phyloP scores from a whole-genome alignment of 805 yeast species.

The Myxozyma mucilagina region DNA sequence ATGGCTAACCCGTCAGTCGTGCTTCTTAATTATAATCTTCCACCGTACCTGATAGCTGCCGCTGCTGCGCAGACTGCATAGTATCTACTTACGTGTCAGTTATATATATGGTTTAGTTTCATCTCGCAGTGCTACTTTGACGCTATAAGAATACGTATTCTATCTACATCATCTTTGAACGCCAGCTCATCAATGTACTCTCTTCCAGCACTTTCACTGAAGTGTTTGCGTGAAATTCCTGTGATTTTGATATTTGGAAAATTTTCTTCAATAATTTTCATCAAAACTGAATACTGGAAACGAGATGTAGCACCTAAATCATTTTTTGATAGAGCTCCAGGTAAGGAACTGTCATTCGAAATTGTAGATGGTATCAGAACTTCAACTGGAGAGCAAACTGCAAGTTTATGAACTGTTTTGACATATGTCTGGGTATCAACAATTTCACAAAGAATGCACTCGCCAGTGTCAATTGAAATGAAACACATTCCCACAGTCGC shows the following conservation, averaged over 20 bases:
- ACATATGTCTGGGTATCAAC: constrained; percentile 51
- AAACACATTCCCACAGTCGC: constrained; percentile 47
- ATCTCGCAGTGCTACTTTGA: constrained; percentile 33
- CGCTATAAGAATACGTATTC: constrained; percentile 35
- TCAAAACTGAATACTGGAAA: not conserved
- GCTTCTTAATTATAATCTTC: not conserved
- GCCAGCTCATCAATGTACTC: constrained; percentile 27
- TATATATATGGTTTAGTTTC: too few species aligned
- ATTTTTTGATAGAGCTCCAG: not conserved
- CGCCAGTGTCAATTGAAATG: constrained; percentile 44
- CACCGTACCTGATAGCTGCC: constrained; percentile 3
- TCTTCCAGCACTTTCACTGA: constrained; percentile 37
- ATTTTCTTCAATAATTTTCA: constrained; percentile 41
- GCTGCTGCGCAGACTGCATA: constrained; percentile 41
- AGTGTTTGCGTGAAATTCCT: constrained; percentile 37
- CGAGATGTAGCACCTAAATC: not conserved
- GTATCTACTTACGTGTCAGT: constrained; percentile 7
- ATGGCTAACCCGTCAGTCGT: constrained; percentile 29
- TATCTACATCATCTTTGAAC: constrained; percentile 34
- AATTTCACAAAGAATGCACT: constrained; percentile 41
- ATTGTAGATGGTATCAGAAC: constrained; percentile 7
- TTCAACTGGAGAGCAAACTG: constrained; percentile 41
- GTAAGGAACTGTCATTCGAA: too few species aligned
- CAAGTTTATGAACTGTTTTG: constrained; percentile 47
- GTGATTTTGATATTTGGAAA: constrained; percentile 36